Conservation (phyloP, 306 rosid species). For the Lithocarpus polystachyus region DNA sequence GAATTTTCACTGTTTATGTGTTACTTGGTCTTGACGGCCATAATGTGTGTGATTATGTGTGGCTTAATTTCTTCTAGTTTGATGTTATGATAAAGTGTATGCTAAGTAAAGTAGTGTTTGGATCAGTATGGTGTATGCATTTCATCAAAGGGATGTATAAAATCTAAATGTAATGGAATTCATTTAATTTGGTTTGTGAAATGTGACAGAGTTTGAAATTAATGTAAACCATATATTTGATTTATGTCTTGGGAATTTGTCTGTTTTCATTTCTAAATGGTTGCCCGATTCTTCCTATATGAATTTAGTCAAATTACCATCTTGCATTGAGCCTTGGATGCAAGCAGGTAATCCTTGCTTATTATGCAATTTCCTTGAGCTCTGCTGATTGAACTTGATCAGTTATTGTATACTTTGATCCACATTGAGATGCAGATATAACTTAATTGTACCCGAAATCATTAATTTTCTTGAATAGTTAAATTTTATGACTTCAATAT, state of each 20-base stretch:
- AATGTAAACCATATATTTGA: background rate
- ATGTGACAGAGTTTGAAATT: background rate
- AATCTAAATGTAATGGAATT: background rate
- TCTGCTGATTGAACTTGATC: too few relatives aligned
- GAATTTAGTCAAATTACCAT: background rate
- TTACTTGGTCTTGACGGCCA: constrained; percentile 7
- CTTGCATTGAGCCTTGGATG: too few relatives aligned
- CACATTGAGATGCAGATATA: too few relatives aligned
- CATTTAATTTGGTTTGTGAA: background rate
- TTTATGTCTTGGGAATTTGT: background rate
- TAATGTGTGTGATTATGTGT: background rate
- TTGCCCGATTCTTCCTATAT: background rate
- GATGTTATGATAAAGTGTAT: background rate
- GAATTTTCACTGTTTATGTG: constrained; percentile 1
- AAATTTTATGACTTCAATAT: background rate
- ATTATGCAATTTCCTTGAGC: too few relatives aligned
- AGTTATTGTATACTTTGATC: too few relatives aligned
- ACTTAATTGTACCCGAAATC: too few relatives aligned
- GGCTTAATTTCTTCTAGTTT: background rate
- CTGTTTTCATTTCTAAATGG: background rate
- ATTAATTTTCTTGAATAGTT: too few relatives aligned
- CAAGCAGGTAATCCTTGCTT: too few relatives aligned
- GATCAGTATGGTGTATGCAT: background rate
- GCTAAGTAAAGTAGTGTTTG: too few relatives aligned
- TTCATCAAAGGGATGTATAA: background rate